Conservation (phyloP, 805 yeast genomes). For the Hanseniaspora lachancei region DNA sequence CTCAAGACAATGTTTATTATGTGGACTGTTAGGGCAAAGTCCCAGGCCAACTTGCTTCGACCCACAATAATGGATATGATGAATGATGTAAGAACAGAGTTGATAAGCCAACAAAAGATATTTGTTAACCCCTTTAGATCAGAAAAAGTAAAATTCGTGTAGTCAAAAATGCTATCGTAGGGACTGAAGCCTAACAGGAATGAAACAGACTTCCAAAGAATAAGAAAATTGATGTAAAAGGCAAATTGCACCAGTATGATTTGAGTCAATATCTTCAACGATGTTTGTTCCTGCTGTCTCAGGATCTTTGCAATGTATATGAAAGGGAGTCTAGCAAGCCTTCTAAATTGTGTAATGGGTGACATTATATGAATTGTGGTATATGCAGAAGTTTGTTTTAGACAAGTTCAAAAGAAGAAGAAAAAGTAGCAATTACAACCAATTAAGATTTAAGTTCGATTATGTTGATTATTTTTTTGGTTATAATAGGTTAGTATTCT, state of each 20-base stretch:
- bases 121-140: conserved; percentile 63
- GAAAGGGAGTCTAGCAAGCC: conserved; percentile 4
- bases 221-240: conserved; percentile 1
- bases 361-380: background rate
- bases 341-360: background rate
- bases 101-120: conserved; percentile 66
- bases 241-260: background rate
- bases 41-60: conserved; percentile 87
- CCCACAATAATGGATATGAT: conserved; percentile 83
- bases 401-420: too few relatives aligned
- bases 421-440: too few relatives aligned
- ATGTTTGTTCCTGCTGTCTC: conserved; percentile 6
- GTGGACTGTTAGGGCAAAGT: conserved; percentile 89
- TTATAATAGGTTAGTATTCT: too few relatives aligned
- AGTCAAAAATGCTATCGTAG: conserved; percentile 41
- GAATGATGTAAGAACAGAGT: conserved; percentile 67
- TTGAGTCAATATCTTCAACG: background rate
- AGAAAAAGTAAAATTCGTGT: conserved; percentile 41
- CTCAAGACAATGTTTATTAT: conserved; percentile 49
- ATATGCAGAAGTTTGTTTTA: too few relatives aligned
- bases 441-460: too few relatives aligned
- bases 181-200: background rate
- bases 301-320: background rate
- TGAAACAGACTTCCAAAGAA: conserved; percentile 1
- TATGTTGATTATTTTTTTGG: too few relatives aligned